phyloP scores from a whole-genome alignment of 2,329 filamentous ascomycete genomes.

The Alternaria metachromatica region DNA sequence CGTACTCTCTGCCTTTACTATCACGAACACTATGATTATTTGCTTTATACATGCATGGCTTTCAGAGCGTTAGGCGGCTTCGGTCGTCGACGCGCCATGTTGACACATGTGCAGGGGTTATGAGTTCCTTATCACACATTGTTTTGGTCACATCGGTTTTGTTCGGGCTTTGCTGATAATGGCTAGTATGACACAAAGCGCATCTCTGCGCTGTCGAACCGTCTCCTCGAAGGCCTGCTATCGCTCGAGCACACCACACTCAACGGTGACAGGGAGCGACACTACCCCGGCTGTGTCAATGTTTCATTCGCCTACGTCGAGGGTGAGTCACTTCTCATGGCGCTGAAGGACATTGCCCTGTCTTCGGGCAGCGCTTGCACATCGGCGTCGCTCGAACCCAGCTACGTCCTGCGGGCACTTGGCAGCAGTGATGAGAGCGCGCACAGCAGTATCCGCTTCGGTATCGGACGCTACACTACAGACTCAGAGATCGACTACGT shows the following conservation, averaged over 20 bases:
- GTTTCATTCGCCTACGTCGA: constrained; percentile 98
- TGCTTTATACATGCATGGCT: constrained; percentile 86
- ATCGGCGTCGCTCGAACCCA: constrained; percentile 93
- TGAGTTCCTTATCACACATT: constrained; percentile 52
- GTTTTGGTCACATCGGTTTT: not conserved
- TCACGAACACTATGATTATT: constrained; percentile 71
- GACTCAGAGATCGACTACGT: constrained; percentile 97
- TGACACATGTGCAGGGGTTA: constrained; percentile 70
- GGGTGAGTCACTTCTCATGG: constrained; percentile 97
- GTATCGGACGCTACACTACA: constrained; percentile 95
- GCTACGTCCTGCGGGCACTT: constrained; percentile 91
- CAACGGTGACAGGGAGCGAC: constrained; percentile 82
- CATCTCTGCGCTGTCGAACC: constrained; percentile 81
- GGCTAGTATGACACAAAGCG: constrained; percentile 87
- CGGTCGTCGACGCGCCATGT: constrained; percentile 49
- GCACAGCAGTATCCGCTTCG: constrained; percentile 96
- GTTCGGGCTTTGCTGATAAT: constrained; percentile 18
- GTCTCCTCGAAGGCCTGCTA: constrained; percentile 81
- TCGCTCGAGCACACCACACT: constrained; percentile 89
- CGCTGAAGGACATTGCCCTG: constrained; percentile 94
- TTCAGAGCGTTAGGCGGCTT: constrained; percentile 66
- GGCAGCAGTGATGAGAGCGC: constrained; percentile 97
- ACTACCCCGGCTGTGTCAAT: constrained; percentile 97
- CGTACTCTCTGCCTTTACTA: constrained; percentile 52
- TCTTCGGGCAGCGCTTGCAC: constrained; percentile 98